Conservation (phyloP, 1,284 basidiomycete species). For the Leccinum huronense region DNA sequence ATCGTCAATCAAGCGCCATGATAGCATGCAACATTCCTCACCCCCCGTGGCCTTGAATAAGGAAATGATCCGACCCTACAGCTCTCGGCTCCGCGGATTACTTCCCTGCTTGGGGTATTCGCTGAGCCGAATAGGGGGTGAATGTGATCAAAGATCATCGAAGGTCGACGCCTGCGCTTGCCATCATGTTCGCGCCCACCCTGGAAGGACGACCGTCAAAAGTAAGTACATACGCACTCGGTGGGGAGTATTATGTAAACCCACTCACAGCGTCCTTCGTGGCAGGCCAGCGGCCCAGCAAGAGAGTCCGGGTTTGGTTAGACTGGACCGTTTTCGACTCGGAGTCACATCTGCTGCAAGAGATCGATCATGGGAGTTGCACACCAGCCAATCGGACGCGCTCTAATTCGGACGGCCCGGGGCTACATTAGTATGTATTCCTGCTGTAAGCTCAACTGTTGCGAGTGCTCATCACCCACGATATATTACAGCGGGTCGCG, state of each 20-base stretch:
- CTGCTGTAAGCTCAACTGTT: neutral
- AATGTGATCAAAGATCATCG: neutral
- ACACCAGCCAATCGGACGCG: neutral
- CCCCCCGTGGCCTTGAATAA: neutral
- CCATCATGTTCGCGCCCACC: neutral
- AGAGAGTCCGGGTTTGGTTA: neutral
- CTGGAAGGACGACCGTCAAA: neutral
- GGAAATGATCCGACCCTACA: neutral
- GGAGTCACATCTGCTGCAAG: neutral
- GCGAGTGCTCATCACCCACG: neutral
- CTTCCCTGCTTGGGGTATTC: neutral
- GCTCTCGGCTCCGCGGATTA: conserved; percentile 1
- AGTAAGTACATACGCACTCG: neutral
- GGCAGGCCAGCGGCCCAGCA: neutral
- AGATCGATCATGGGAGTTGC: neutral
- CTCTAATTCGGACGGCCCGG: neutral
- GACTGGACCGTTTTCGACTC: neutral
- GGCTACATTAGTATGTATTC: neutral
- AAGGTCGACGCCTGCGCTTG: neutral
- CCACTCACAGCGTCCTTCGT: neutral
- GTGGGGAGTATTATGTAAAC: neutral
- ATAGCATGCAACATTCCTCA: neutral
- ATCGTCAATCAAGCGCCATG: conserved; percentile 1
- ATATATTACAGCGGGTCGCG: neutral
- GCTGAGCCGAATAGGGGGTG: neutral